Evolutionary conservation across 139 green algal genomes (phyloP).

Genomic region (Edaphochlamys debaryana): DNA sequence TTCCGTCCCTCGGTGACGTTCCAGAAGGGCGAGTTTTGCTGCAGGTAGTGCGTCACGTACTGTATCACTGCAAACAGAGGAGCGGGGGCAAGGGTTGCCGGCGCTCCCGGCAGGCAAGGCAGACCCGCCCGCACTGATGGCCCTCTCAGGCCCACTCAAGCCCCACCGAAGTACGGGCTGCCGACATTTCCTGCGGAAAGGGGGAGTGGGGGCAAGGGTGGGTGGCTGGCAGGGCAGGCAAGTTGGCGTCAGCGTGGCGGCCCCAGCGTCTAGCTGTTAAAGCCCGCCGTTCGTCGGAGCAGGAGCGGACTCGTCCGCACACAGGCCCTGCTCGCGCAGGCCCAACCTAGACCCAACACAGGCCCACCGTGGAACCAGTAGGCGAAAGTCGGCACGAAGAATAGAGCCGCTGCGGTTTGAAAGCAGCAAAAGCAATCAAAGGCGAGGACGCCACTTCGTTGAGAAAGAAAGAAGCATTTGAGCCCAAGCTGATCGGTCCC

Average conservation of each 20-base stretch:
- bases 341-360: not conserved
- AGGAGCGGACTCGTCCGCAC: no score
- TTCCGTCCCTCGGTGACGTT: conserved; percentile 21
- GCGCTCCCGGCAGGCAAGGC: not conserved
- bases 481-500: no score
- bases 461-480: no score
- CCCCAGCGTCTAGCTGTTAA: not conserved
- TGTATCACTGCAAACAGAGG: not conserved
- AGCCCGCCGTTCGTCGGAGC: not conserved
- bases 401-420: conserved; percentile 13
- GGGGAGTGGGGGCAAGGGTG: not conserved
- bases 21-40: no score
- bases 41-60: conserved; percentile 21
- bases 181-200: conserved; percentile 2
- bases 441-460: no score
- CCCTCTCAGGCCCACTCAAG: not conserved
- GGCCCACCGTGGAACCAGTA: conserved; percentile 35
- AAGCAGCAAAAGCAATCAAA: no score
- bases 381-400: conserved; percentile 27
- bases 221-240: not conserved
- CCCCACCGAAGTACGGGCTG: not conserved
- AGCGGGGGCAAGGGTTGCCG: no score
- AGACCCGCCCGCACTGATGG: not conserved
- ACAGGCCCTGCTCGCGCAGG: not conserved
- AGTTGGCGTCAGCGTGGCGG: no score